phyloP scores from a whole-genome alignment of 164 flowering plant species.

The Platanus orientalis region DNA sequence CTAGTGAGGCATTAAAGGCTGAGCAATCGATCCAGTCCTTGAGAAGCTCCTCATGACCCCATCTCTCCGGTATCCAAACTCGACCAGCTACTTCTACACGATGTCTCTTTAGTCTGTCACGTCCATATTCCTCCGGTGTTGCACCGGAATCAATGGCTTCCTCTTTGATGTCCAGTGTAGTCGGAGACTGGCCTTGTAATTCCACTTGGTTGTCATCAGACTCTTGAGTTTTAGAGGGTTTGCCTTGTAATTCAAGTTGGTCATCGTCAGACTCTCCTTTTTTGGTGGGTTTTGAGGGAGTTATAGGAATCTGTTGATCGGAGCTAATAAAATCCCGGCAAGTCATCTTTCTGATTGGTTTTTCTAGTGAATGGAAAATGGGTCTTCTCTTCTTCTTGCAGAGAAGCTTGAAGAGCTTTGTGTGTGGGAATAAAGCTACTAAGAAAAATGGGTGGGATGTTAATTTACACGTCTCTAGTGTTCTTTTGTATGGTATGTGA shows the following conservation, averaged over 20 bases:
- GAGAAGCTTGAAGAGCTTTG: not conserved
- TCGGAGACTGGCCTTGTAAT: not conserved
- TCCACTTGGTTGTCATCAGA: not conserved
- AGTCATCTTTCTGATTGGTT: not conserved
- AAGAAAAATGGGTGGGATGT: constrained; percentile 19
- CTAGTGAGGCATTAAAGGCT: too few relatives aligned
- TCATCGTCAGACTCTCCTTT: too few relatives aligned
- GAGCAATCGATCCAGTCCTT: constrained; percentile 67
- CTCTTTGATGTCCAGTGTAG: too few relatives aligned
- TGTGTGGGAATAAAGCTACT: not conserved
- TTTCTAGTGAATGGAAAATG: not conserved
- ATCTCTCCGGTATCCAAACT: constrained; percentile 56
- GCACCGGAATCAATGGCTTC: too few relatives aligned
- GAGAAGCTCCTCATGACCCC: constrained; percentile 62
- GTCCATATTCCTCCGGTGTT: constrained; percentile 17
- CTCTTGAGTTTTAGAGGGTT: not conserved
- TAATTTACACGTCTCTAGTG: constrained; percentile 25
- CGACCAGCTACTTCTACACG: constrained; percentile 41
- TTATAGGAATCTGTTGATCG: not conserved
- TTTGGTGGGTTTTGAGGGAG: constrained; percentile 3
- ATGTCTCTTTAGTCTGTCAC: constrained; percentile 51
- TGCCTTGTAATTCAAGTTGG: not conserved
- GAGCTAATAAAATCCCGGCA: not conserved
- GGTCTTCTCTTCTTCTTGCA: not conserved
- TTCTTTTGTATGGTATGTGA: constrained; percentile 28